Evolutionary conservation across 306 rosid genomes (phyloP).

Genomic region (Cercis canadensis): DNA sequence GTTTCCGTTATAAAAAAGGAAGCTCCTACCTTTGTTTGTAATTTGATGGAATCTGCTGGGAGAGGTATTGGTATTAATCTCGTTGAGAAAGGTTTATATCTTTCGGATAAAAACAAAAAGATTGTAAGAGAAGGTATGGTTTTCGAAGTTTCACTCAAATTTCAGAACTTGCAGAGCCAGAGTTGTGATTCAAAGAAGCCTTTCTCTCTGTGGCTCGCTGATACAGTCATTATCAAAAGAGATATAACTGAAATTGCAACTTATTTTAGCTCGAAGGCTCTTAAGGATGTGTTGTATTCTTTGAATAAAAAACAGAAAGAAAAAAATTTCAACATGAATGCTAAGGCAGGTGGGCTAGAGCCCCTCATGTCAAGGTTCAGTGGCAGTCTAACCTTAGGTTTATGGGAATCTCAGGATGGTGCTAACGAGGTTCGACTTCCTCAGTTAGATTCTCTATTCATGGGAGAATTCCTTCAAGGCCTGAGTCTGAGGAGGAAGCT

Average conservation of each 20-base stretch:
- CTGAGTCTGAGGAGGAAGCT: too few relatives aligned
- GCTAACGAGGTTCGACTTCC: too few relatives aligned
- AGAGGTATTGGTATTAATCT: constrained; percentile 79
- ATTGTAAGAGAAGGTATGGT: constrained; percentile 70
- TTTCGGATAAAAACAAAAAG: constrained; percentile 62
- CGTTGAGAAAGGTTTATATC: constrained; percentile 69
- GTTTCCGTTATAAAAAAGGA: constrained; percentile 64
- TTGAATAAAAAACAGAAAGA: constrained; percentile 68
- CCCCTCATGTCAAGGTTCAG: too few relatives aligned
- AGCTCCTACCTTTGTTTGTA: constrained; percentile 60
- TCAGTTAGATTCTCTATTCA: too few relatives aligned
- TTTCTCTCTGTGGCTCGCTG: constrained; percentile 67
- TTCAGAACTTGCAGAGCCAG: constrained; percentile 60
- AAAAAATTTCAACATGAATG: constrained; percentile 43
- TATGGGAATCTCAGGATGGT: too few relatives aligned
- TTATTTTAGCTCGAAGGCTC: constrained; percentile 53
- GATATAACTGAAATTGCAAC: constrained; percentile 64
- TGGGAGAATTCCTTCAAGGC: too few relatives aligned
- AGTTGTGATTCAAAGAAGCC: constrained; percentile 40
- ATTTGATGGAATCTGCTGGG: constrained; percentile 71
- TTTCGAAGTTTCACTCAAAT: constrained; percentile 68
- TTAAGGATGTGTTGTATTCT: constrained; percentile 68
- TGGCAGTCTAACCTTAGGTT: too few relatives aligned
- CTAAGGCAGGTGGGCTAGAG: constrained; percentile 41
- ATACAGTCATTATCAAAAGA: constrained; percentile 58